A percentile compares a stretch with the other conserved stretches of the same genome.
Evolutionary conservation across 805 yeast species (phyloP).

Genomic region (Tetrapisispora nanseiensis): DNA sequence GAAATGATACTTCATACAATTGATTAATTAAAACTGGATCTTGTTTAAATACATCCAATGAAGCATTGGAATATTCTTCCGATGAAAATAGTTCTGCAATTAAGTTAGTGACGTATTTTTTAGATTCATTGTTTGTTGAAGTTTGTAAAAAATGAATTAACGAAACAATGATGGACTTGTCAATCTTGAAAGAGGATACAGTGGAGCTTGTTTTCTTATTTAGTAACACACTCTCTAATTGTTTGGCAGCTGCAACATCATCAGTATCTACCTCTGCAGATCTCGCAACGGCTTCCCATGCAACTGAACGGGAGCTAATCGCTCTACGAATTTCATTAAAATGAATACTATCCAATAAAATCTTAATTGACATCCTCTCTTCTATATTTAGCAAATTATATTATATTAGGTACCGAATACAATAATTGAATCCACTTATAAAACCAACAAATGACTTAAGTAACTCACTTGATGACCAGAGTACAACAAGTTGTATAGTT

Average conservation of each 20-base stretch:
- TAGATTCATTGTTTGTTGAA: conserved; percentile 19
- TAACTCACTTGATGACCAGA: too few relatives aligned
- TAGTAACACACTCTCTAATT: conserved; percentile 21
- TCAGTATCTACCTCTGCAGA: conserved; percentile 55
- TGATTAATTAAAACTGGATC: conserved; percentile 15
- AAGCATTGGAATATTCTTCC: conserved; percentile 11
- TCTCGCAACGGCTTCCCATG: conserved; percentile 86
- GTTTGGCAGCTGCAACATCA: conserved; percentile 46
- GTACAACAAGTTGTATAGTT: too few relatives aligned
- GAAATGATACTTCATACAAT: conserved; percentile 19
- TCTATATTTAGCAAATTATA: not conserved
- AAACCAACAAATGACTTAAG: too few relatives aligned
- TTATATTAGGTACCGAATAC: too few relatives aligned
- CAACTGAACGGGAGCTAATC: conserved; percentile 70
- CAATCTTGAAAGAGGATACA: conserved; percentile 4
- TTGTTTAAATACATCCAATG: conserved; percentile 16
- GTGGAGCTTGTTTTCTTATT: conserved; percentile 27
- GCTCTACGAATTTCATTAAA: conserved; percentile 55
- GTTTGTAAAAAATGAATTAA: conserved; percentile 23
- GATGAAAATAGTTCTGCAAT: conserved; percentile 24
- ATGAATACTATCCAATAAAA: conserved; percentile 51
- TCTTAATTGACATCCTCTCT: conserved; percentile 6
- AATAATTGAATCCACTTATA: too few relatives aligned
- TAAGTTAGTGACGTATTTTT: conserved; percentile 24
- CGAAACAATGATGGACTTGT: conserved; percentile 12